A percentile compares a stretch with the other conserved stretches of the same genome.
Evolutionary conservation across 1,139 yeast genomes (phyloP).

Genomic region (Hemisphaericaspora xylanilytica): DNA sequence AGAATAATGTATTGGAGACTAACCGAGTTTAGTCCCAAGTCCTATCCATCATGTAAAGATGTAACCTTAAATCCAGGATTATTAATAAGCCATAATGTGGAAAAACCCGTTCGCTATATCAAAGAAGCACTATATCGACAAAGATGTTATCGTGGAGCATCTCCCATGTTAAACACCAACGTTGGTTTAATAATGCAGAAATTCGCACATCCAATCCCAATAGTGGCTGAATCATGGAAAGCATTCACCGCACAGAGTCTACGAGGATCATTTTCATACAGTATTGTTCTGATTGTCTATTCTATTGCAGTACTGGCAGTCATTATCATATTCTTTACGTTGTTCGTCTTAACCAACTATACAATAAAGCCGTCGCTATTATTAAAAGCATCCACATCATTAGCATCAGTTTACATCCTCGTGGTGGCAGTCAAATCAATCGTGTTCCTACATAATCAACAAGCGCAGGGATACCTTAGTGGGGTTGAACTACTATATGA

Average conservation of each 20-base stretch:
- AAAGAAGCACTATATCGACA: slow-evolving; percentile 30
- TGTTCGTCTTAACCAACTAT: slow-evolving; percentile 61
- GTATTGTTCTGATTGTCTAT: slow-evolving; percentile 60
- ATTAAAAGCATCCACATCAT: slow-evolving; percentile 41
- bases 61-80: slow-evolving; percentile 34
- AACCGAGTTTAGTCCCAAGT: slow-evolving; percentile 22
- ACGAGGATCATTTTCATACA: slow-evolving; percentile 50
- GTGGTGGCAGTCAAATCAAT: slow-evolving; percentile 51
- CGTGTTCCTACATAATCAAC: slow-evolving; percentile 46
- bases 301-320: slow-evolving; percentile 66
- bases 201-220: slow-evolving; percentile 35
- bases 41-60: slow-evolving; percentile 33
- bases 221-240: slow-evolving; percentile 40
- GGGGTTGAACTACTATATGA: slow-evolving; percentile 48
- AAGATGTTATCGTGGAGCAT: slow-evolving; percentile 33
- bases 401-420: slow-evolving; percentile 55
- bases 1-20: slow-evolving; percentile 40
- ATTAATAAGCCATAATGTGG: slow-evolving; percentile 28
- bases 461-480: slow-evolving; percentile 53
- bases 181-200: slow-evolving; percentile 31
- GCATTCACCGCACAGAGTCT: slow-evolving; percentile 28
- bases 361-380: slow-evolving; percentile 54
- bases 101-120: slow-evolving; percentile 22
- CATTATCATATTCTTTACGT: slow-evolving; percentile 60
- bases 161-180: slow-evolving; percentile 46